phyloP scores from a whole-genome alignment of 495 filamentous ascomycete genomes.

The Podospora conica region DNA sequence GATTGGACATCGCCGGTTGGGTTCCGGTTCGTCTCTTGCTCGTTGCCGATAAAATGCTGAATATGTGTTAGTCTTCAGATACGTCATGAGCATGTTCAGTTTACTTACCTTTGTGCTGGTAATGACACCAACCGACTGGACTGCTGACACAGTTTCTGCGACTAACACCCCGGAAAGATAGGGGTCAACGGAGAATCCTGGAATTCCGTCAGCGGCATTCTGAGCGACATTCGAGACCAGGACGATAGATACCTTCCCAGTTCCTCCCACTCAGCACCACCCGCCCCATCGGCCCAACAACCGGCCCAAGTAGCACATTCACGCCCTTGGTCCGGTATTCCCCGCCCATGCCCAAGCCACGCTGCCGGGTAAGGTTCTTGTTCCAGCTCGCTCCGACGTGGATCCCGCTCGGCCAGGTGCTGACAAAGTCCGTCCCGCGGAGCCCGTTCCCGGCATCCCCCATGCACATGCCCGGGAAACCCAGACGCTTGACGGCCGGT shows the following conservation, averaged over 20 bases:
- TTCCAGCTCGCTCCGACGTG: conserved; percentile 58
- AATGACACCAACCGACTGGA: conserved; percentile 49
- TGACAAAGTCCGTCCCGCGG: conserved; percentile 54
- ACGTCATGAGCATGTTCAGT: conserved; percentile 11
- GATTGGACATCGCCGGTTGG: conserved; percentile 39
- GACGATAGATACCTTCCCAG: conserved; percentile 42
- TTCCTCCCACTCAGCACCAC: conserved; percentile 49
- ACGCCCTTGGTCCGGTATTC: conserved; percentile 59
- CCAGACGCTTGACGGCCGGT: conserved; percentile 46
- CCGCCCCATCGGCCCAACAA: conserved; percentile 52
- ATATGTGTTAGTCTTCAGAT: neutral
- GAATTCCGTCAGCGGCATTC: neutral
- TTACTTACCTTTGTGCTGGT: conserved; percentile 51
- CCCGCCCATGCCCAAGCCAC: conserved; percentile 48
- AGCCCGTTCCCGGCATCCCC: conserved; percentile 59
- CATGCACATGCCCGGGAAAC: conserved; percentile 58
- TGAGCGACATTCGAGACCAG: neutral
- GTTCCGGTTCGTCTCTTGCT: conserved; percentile 60
- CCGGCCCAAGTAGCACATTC: conserved; percentile 61
- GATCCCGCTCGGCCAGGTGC: conserved; percentile 49
- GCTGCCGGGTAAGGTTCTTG: conserved; percentile 41
- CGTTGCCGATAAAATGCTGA: conserved; percentile 57
- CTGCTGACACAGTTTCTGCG: conserved; percentile 40
- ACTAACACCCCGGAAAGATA: conserved; percentile 45
- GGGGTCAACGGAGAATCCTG: conserved; percentile 45